A percentile compares a stretch with the other conserved stretches of the same genome.
These are phyloP conservation scores for Geotrichum carabidarum DNA, from an alignment of 1,139 yeast species.

Conservation along the genomic window DNA sequence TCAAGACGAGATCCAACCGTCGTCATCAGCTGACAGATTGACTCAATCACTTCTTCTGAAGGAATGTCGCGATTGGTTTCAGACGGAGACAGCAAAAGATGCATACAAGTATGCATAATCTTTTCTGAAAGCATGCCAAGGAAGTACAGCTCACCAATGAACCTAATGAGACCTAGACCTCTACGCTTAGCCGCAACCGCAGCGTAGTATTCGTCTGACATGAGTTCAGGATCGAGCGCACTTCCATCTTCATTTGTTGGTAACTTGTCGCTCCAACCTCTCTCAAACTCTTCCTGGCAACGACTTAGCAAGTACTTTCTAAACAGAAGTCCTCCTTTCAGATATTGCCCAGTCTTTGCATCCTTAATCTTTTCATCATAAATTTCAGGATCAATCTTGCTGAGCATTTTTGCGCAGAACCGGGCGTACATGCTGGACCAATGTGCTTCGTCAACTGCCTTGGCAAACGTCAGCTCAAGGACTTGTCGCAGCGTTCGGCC, in stretches of 20 bases:
- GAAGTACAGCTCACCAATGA: slow-evolving; percentile 89
- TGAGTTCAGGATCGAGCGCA: slow-evolving; percentile 59
- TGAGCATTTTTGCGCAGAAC: slow-evolving; percentile 79
- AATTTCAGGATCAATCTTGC: slow-evolving; percentile 61
- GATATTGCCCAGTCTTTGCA: slow-evolving; percentile 46
- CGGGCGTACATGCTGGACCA: slow-evolving; percentile 97
- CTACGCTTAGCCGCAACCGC: slow-evolving; percentile 96
- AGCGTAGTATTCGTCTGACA: slow-evolving; percentile 92
- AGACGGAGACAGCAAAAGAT: slow-evolving; percentile 53
- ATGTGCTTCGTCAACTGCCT: slow-evolving; percentile 97
- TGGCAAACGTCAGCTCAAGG: slow-evolving; percentile 81
- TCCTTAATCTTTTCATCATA: slow-evolving; percentile 52
- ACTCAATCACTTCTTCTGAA: slow-evolving; percentile 87
- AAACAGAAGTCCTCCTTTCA: slow-evolving; percentile 65
- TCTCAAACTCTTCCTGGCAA: slow-evolving; percentile 91
- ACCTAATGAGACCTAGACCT: slow-evolving; percentile 93
- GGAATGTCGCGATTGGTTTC: slow-evolving; percentile 46
- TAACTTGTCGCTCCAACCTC: slow-evolving; percentile 88
- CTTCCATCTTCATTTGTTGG: slow-evolving; percentile 79
- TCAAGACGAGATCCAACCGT: slow-evolving; percentile 85
- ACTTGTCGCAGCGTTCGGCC: slow-evolving; percentile 77
- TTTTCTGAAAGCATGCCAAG: slow-evolving; percentile 70
- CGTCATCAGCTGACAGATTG: slow-evolving; percentile 73
- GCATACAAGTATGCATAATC: slow-evolving; percentile 74
- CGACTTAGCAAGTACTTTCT: slow-evolving; percentile 76